These are phyloP conservation scores for Cucumis cinereus DNA, from an alignment of 306 rosid species.

Conservation along the genomic window DNA sequence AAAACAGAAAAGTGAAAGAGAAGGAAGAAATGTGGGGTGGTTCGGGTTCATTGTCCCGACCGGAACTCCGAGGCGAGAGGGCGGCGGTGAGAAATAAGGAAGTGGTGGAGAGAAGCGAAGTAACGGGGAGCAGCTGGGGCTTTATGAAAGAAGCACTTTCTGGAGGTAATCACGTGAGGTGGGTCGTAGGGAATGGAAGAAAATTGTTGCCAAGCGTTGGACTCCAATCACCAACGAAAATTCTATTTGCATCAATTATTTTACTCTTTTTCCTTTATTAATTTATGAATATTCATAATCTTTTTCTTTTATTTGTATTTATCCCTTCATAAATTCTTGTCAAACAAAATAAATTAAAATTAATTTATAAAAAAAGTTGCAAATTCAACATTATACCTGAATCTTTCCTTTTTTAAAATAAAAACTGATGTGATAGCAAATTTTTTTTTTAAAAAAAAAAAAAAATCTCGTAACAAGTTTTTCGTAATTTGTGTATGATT, in stretches of 20 bases:
- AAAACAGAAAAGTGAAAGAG: neutral
- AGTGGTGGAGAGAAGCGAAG: neutral
- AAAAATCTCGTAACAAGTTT: neutral
- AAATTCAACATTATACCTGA: neutral
- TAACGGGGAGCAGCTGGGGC: neutral
- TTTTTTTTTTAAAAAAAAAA: too few species aligned
- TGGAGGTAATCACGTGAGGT: slow-evolving; percentile 1
- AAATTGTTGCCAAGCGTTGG: slow-evolving; percentile 1
- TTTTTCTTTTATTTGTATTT: neutral
- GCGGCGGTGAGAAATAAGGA: slow-evolving; percentile 1
- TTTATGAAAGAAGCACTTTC: neutral
- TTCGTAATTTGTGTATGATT: neutral
- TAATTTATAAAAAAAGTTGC: too few species aligned
- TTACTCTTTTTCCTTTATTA: neutral
- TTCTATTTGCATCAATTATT: neutral
- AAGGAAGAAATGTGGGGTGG: neutral
- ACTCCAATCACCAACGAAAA: neutral
- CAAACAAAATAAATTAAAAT: too few species aligned
- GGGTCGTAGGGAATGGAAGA: neutral
- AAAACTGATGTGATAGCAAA: neutral
- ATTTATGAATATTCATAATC: too few species aligned
- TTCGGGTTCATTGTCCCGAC: neutral
- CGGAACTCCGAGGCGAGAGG: neutral
- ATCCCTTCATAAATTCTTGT: neutral
- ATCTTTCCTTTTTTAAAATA: too few species aligned